phyloP scores from a whole-genome alignment of 192 early-diverging fungal genomes.

The Entomortierella chlamydospora region DNA sequence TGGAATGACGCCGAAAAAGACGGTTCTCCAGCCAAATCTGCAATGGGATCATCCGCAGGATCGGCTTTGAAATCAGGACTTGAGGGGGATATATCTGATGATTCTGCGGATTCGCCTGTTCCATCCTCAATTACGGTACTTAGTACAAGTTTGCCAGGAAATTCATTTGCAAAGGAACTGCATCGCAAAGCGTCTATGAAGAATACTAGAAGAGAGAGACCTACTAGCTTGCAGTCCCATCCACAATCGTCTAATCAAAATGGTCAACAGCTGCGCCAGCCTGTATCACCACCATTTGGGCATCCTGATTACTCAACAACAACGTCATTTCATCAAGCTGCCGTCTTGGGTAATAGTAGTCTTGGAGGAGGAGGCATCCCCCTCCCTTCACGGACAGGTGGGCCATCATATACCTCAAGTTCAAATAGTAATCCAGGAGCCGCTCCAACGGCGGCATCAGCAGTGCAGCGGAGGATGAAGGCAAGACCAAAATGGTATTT shows the following conservation, averaged over 20 bases:
- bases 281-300: background rate
- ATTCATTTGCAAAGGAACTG: constrained; percentile 42
- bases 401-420: background rate
- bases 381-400: constrained; percentile 4
- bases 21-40: constrained; percentile 49
- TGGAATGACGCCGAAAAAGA: constrained; percentile 70
- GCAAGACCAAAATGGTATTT: constrained; percentile 95
- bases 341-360: constrained; percentile 39
- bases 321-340: constrained; percentile 38
- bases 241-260: constrained; percentile 20
- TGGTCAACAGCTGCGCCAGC: background rate
- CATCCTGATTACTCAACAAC: constrained; percentile 11
- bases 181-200: constrained; percentile 50
- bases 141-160: constrained; percentile 55
- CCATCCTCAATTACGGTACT: constrained; percentile 66
- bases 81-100: constrained; percentile 30
- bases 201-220: constrained; percentile 32
- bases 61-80: constrained; percentile 43
- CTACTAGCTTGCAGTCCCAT: constrained; percentile 29
- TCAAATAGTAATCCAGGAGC: constrained; percentile 1
- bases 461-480: constrained; percentile 45
- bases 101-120: constrained; percentile 33
- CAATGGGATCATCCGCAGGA: constrained; percentile 30
- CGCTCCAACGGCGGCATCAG: constrained; percentile 2
- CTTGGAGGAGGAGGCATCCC: constrained; percentile 30